Base-by-base conservation (phyloP, 2,329 filamentous ascomycete genomes). In the Cryphonectria radicalis region DNA sequence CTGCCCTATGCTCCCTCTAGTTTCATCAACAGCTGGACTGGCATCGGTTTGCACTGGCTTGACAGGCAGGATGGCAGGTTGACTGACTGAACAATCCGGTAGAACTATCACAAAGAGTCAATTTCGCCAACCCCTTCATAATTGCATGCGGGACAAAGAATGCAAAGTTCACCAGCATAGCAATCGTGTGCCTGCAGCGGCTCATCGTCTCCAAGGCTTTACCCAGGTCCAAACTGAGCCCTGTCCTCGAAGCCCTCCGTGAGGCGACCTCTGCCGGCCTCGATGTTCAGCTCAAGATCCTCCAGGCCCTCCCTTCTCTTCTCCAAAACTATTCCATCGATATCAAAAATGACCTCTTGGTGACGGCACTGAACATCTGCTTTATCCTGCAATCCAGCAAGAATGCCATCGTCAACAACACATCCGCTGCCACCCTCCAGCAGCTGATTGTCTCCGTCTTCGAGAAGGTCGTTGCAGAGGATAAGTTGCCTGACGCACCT, bases 251-350 rank as follows among this genome's bases (percentile, higher is more conserved):
- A 77, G 94, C 95, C 10, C 87, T 99, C 75, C 92, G 92, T 79
- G 93, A 97, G 79, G 95, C 93, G 65, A 92, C 93, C 75, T 94
- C 85, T 80, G 92, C 93, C 78, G 85, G 89, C 19, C 83, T 97
- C 72, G 96, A 99, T 82, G 92, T 98, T 3, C 96, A 99, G 79
- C 89, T 99, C 75, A 98, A 98, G 81, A 96, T 98, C 67, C 84
- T 99, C 19, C 96, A 99, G 80, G 94, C 94, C 0, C 83, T 99
- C 22, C 96, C 96, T 4, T 93, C 94, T 1, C 82, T 99, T 50
- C 83, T 98, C 35, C 95, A 98, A 76, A 97, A 97, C 77, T 98
- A 98, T 81, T 90, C 93, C 0, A 86, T 88, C 50, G 92, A 97
- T 70, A 84, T 99, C 53, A 90, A 91, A 72, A 94, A 93, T 1